Evolutionary conservation across 2,329 filamentous ascomycete species (phyloP), one percentile per base, ranked within the genome.

Genomic region (Lachnellula subtilissima): DNA sequence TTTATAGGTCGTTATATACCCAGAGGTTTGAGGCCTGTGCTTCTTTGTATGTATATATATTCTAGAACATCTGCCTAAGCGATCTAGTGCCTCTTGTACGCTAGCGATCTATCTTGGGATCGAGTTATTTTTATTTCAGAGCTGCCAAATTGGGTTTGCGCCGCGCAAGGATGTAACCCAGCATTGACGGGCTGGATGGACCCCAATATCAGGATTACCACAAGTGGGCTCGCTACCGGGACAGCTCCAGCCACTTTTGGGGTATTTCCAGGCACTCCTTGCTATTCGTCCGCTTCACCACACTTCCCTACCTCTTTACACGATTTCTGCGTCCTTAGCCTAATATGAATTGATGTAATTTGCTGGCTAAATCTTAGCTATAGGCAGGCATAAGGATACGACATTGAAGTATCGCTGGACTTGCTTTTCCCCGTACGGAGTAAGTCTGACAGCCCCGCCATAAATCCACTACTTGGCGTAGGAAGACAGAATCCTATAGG

Each of bases 1-100:
- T 64, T 53, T 56, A 59, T 64, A 66, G 50, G 53, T 60, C 55
- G 59, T 55, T 15, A 66, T 64, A 67, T 68, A 65, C 64, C 63
- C 61, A 50, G 42, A 48, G 4, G 15, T 32, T 9, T 17, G 37
- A 17, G 8, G 37, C 8, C n/a, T 40, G 1, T 9, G 17, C 37
- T 17, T 40, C 37, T 15, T 17, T 40, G 37, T 17, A 17, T 15
- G 17, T 15, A 15, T 40, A 40, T 15, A 40, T 40, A 15, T 17
- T 9, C 9, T 5, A 40, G 37, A 15, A 17, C 14, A 40, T 40
- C n/a, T 40, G 37, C 9, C 28, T 9, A 32, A 11, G 9, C 28
- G 9, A 32, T 32, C 28, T 32, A 11, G 28, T 32, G 11, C 28
- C 9, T 32, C 28, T 32, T 12, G 28, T 9, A 12, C 42, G 19